Percentiles rank a stretch among this genome's conserved stretches.
These are phyloP conservation scores for Aspergillus sp. DNA, from an alignment of 2,329 filamentous ascomycete species.

Conservation along the genomic window DNA sequence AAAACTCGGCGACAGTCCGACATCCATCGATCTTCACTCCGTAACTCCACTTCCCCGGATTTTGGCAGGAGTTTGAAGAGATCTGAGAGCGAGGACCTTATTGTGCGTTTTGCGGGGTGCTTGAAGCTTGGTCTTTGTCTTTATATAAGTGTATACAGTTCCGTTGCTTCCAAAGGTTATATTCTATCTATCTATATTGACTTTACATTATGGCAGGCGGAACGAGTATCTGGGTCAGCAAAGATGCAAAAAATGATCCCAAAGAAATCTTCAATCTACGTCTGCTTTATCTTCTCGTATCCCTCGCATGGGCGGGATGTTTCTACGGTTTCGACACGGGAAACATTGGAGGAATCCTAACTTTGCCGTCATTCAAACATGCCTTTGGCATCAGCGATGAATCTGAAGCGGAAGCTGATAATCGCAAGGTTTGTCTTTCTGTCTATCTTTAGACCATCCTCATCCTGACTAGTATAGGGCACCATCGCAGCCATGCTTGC, in stretches of 20 bases:
- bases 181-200: no score
- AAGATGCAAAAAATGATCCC: conserved; percentile 33
- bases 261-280: conserved; percentile 34
- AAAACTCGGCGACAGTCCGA: no score
- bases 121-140: no score
- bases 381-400: conserved; percentile 32
- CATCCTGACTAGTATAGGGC: conserved; percentile 3
- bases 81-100: no score
- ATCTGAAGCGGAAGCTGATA: conserved; percentile 21
- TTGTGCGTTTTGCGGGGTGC: no score
- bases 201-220: conserved; percentile 30
- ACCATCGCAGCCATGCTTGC: conserved; percentile 22
- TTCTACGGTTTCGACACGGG: conserved; percentile 37
- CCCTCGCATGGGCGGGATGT: conserved; percentile 34
- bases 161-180: background rate
- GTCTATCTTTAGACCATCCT: background rate
- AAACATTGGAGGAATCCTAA: conserved; percentile 36
- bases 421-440: conserved; percentile 12
- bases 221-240: conserved; percentile 34
- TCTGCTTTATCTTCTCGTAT: conserved; percentile 27
- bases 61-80: no score
- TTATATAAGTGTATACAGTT: background rate
- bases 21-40: no score
- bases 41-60: no score
- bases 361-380: conserved; percentile 28